A percentile compares a stretch with the other conserved stretches of the same genome.
Conservation (phyloP, 2,329 filamentous ascomycete genomes). For the Microsporum audouinii region DNA sequence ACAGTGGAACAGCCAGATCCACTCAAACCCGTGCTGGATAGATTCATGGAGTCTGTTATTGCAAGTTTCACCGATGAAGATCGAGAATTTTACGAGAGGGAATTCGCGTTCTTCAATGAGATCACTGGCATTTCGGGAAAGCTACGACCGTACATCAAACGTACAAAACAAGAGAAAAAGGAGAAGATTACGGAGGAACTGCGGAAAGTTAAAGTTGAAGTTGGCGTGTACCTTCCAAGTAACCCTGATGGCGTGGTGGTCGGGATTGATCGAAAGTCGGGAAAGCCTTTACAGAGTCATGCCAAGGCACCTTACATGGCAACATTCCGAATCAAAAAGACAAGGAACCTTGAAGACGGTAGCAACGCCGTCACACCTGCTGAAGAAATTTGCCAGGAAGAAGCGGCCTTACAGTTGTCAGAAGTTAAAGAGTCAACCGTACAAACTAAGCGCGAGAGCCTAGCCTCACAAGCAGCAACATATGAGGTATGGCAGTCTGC, state of each 20-base stretch:
- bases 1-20: constrained; percentile 55
- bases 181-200: constrained; percentile 98
- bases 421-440: constrained; percentile 10
- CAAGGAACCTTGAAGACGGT: constrained; percentile 38
- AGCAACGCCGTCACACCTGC: constrained; percentile 44
- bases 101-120: constrained; percentile 97
- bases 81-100: constrained; percentile 76
- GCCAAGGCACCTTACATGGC: constrained; percentile 99
- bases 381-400: constrained; percentile 12
- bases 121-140: constrained; percentile 94
- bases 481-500: constrained; percentile 98
- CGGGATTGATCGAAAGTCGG: constrained; percentile 94
- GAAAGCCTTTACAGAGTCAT: constrained; percentile 93
- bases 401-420: not conserved
- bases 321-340: constrained; percentile 91
- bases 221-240: constrained; percentile 91
- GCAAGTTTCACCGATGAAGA: constrained; percentile 69
- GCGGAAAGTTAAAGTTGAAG: constrained; percentile 91
- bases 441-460: constrained; percentile 5
- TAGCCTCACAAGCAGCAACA: constrained; percentile 31
- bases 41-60: constrained; percentile 75
- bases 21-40: constrained; percentile 86
- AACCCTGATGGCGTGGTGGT: constrained; percentile 96
- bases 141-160: constrained; percentile 83
- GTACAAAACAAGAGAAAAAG: constrained; percentile 90